These are phyloP conservation scores for Malus hybrid DNA, from an alignment of 331 rosid species.

Conservation along the genomic window DNA sequence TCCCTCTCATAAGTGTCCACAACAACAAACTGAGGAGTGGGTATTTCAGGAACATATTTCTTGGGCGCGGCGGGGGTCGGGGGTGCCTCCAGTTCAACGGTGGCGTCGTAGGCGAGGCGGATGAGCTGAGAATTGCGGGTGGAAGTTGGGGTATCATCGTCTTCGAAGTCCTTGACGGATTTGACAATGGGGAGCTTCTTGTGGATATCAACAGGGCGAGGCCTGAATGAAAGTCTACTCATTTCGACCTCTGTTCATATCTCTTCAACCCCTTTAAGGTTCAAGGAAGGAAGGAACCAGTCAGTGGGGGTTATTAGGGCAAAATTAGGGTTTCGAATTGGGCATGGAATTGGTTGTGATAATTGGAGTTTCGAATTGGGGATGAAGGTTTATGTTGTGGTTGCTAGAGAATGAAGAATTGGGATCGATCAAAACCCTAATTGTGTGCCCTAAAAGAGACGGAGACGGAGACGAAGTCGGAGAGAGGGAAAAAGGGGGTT, in stretches of 20 bases:
- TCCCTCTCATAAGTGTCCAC: slow-evolving; percentile 94
- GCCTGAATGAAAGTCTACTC: slow-evolving; percentile 82
- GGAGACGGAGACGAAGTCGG: too few relatives aligned
- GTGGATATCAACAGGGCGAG: slow-evolving; percentile 97
- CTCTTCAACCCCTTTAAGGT: not conserved
- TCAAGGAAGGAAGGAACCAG: not conserved
- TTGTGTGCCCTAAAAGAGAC: too few relatives aligned
- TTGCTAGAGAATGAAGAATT: not conserved
- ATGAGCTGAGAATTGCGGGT: slow-evolving; percentile 77
- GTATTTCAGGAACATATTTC: slow-evolving; percentile 66
- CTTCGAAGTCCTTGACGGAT: slow-evolving; percentile 91
- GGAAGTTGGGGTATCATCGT: slow-evolving; percentile 78
- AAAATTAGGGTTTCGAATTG: not conserved
- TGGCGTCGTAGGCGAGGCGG: slow-evolving; percentile 42
- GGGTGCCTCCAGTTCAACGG: slow-evolving; percentile 48
- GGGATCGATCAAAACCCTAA: not conserved
- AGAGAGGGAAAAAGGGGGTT: too few relatives aligned
- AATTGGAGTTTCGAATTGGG: too few relatives aligned
- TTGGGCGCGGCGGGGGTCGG: slow-evolving; percentile 32
- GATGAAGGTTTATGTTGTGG: too few relatives aligned
- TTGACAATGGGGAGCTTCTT: slow-evolving; percentile 94
- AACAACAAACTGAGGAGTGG: slow-evolving; percentile 80
- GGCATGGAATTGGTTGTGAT: too few relatives aligned
- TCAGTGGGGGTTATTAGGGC: not conserved
- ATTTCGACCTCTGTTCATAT: slow-evolving; percentile 6